phyloP scores from a whole-genome alignment of 176 grass and related monocot genomes.

The Hordeum vulgare region MorexV3_pseudomolecules_assembly NC_058520.1:197156902-197157401 shows the following conservation, averaged over 20 bases:
- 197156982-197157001: neutral
- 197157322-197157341: neutral
- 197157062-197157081: too few species aligned
- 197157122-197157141: neutral
- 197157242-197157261: neutral
- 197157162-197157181: neutral
- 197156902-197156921: constrained; percentile 3
- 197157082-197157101: too few species aligned
- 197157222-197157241: neutral
- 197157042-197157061: neutral
- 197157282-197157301: neutral
- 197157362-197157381: neutral
- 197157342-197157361: neutral
- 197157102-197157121: neutral
- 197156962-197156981: neutral
- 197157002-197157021: neutral
- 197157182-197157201: neutral
- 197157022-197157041: neutral
- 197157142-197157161: neutral
- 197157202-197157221: neutral
- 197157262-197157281: neutral
- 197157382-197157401: neutral
- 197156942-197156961: neutral
- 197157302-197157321: neutral
- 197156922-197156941: neutral